Conservation (phyloP, 176 grass and related monocot species). For the Elymus sibiricus region DNA sequence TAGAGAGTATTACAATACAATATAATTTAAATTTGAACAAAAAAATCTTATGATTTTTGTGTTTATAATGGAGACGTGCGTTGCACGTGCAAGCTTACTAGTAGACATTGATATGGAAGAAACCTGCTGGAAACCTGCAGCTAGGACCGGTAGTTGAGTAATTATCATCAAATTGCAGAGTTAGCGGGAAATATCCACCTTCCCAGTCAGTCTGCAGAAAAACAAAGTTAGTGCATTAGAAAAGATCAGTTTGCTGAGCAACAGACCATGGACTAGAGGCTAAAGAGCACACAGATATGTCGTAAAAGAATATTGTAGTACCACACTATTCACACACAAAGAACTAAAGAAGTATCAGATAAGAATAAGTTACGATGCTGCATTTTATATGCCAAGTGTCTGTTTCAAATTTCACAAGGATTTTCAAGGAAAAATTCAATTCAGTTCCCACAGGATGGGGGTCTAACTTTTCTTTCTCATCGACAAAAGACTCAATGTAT, state of each 20-base stretch:
- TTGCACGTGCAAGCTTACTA: no score
- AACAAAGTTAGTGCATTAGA: not conserved
- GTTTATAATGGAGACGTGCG: no score
- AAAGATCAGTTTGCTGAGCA: not conserved
- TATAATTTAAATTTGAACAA: no score
- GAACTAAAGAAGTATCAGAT: not conserved
- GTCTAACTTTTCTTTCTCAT: not conserved
- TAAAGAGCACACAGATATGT: not conserved
- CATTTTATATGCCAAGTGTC: not conserved
- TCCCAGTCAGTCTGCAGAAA: constrained; percentile 82
- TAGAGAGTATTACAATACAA: no score
- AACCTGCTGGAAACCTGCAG: constrained; percentile 73
- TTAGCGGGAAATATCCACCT: constrained; percentile 72
- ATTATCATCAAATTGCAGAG: constrained; percentile 55
- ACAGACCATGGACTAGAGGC: not conserved
- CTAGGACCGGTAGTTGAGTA: constrained; percentile 59
- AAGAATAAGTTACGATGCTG: not conserved
- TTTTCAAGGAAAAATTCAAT: not conserved
- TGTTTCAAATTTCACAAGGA: not conserved
- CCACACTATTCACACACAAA: not conserved
- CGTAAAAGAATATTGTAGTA: not conserved
- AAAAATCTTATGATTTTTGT: no score
- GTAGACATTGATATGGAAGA: constrained; percentile 88
- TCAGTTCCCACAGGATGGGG: not conserved
- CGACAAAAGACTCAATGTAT: not conserved